phyloP scores from a whole-genome alignment of 2,329 filamentous ascomycete genomes.

The Paradendryphiella salina region DNA sequence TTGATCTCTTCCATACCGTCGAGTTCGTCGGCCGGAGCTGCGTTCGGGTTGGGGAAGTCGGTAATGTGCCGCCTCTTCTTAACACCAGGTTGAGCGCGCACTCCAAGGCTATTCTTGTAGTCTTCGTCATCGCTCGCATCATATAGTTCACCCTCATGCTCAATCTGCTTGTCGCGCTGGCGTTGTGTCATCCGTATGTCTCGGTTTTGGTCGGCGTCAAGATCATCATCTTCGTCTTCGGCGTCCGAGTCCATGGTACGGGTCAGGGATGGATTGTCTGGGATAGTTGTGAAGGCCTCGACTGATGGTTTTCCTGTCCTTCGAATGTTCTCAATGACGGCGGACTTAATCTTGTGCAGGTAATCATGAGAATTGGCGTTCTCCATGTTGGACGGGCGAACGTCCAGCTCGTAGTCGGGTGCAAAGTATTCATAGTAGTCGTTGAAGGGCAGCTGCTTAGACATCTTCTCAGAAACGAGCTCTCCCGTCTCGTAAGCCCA shows the following conservation, averaged over 20 bases:
- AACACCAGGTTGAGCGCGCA: slow-evolving; percentile 59
- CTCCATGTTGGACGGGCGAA: slow-evolving; percentile 72
- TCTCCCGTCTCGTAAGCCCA: slow-evolving; percentile 73
- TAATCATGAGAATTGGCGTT: slow-evolving; percentile 71
- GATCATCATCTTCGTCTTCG: slow-evolving; percentile 64
- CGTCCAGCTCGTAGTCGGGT: slow-evolving; percentile 70
- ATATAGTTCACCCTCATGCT: slow-evolving; percentile 73
- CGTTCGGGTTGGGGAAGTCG: slow-evolving; percentile 62
- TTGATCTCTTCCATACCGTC: slow-evolving; percentile 36
- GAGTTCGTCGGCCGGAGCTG: slow-evolving; percentile 36
- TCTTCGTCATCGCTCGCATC: slow-evolving; percentile 87
- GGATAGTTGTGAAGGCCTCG: slow-evolving; percentile 57
- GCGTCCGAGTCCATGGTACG: slow-evolving; percentile 66
- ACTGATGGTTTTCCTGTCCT: slow-evolving; percentile 63
- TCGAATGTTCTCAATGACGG: slow-evolving; percentile 68
- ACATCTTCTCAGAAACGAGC: slow-evolving; percentile 80
- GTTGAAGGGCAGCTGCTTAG: slow-evolving; percentile 84
- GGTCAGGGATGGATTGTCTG: slow-evolving; percentile 54
- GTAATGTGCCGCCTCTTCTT: slow-evolving; percentile 61
- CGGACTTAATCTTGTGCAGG: slow-evolving; percentile 66
- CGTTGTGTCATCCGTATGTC: slow-evolving; percentile 81
- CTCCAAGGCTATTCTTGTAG: slow-evolving; percentile 70
- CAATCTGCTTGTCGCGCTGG: slow-evolving; percentile 76
- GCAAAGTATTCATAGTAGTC: slow-evolving; percentile 89
- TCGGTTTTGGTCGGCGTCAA: slow-evolving; percentile 84